phyloP scores from a whole-genome alignment of 1,284 basidiomycete species.

The Sutorius eximius region DNA sequence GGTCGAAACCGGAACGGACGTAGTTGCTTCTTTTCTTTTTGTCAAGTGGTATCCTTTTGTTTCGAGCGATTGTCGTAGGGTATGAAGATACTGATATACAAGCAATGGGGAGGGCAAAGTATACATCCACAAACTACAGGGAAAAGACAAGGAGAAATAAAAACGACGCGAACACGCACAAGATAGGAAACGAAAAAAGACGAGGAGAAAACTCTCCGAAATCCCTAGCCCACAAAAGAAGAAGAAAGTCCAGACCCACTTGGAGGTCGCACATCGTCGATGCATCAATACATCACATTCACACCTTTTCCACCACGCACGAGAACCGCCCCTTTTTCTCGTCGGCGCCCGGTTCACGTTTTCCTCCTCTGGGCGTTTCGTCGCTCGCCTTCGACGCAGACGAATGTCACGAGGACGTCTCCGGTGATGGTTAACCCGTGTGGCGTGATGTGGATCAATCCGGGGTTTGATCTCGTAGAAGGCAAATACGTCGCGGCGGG shows the following conservation, averaged over 20 bases:
- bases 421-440: slow-evolving; percentile 34
- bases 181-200: background rate
- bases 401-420: slow-evolving; percentile 34
- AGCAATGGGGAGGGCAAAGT: background rate
- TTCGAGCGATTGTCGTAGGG: background rate
- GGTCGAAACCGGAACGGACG: background rate
- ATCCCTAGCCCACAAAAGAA: background rate
- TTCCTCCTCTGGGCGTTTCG: slow-evolving; percentile 30
- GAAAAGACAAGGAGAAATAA: background rate
- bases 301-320: background rate
- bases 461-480: slow-evolving; percentile 27
- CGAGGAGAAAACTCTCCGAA: background rate
- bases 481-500: slow-evolving; percentile 34
- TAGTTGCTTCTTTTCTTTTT: background rate
- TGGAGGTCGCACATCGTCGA: background rate
- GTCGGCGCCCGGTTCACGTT: background rate
- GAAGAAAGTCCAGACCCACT: background rate
- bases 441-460: slow-evolving; percentile 35
- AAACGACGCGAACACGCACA: background rate
- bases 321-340: background rate
- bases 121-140: background rate
- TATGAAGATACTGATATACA: background rate
- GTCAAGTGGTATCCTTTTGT: background rate
- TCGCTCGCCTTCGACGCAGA: slow-evolving; percentile 36
- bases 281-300: background rate